phyloP scores from a whole-genome alignment of 495 filamentous ascomycete genomes.

The Aspergillus bridgeri region DNA sequence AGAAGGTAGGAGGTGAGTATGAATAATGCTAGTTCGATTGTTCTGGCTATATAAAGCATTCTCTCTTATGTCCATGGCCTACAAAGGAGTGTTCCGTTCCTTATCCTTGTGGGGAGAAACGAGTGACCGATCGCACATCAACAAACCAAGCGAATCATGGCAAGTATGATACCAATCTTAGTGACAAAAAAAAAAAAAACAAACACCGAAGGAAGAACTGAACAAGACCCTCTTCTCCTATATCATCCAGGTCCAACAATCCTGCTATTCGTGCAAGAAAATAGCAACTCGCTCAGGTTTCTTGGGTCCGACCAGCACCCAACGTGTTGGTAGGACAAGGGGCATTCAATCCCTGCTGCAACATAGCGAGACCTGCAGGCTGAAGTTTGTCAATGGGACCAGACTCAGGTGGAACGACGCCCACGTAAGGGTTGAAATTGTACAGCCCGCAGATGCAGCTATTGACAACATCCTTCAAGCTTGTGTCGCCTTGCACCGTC shows the following conservation, averaged over 20 bases:
- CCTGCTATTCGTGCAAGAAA: background rate
- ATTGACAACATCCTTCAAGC: slow-evolving; percentile 49
- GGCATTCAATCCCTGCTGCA: slow-evolving; percentile 29
- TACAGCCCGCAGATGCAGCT: slow-evolving; percentile 57
- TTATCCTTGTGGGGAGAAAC: background rate
- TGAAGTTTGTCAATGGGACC: slow-evolving; percentile 27
- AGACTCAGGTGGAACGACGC: slow-evolving; percentile 30
- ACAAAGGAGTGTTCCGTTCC: background rate
- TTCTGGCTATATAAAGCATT: too few species aligned
- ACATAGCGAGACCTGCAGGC: slow-evolving; percentile 24
- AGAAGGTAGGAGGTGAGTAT: too few species aligned
- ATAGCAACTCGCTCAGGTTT: background rate
- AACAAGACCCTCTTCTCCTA: background rate
- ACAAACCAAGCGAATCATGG: background rate
- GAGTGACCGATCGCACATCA: background rate
- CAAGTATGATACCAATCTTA: background rate
- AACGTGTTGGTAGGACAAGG: slow-evolving; percentile 33
- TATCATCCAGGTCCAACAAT: background rate
- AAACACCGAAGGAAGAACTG: background rate
- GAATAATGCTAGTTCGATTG: too few species aligned
- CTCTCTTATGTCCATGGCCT: background rate
- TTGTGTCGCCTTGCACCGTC: slow-evolving; percentile 50
- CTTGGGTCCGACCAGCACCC: slow-evolving; percentile 5
- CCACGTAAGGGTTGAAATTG: slow-evolving; percentile 60
- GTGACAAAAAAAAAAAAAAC: too few species aligned